Evolutionary conservation across 345 rosid species (phyloP), one percentile per base, ranked within the genome.

Genomic region (Geranium brycei): DNA sequence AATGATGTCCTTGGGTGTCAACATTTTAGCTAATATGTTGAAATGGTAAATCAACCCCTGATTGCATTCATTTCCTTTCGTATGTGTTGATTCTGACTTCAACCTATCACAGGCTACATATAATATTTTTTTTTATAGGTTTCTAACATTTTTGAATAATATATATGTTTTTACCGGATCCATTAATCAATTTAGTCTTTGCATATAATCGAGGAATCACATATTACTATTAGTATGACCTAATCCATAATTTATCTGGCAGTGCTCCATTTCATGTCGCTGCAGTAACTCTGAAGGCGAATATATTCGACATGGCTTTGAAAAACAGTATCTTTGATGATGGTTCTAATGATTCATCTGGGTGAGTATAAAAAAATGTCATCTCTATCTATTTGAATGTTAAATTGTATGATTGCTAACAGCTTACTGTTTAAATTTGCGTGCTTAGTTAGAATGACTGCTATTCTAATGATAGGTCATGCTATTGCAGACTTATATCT

Each of bases 261-360:
- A 92, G 95, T 79, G 82, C 83, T 53, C 95, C 97, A 13, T 79
- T 95, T 75, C 71, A 66, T 68, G 83, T 90, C 67, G 87, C 83
- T 64, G 80, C 83, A 41, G 76, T 79, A 60, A 80, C 72, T 64
- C 51, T 86, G 72, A 89, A 79, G 76, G 66, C 81, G 66, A 73
- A 85, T 75, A 72, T 90, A 65, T 87, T 93, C 75, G 87, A 87
- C 67, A 62, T 80, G 78, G 77, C 87, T 69, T 78, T 79, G 61
- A 73, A 76, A 64, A 68, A 77, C 31, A 83, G 75, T 69, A 41
- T 68, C 65, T 81, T 75, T 65, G 80, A 71, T 62, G 69, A 62
- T 66, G 87, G 78, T 70, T 67, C 41, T 69, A 73, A 76, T 70
- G 80, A 78, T 67, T 73, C 83, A 56, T 77, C 85, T 69, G 84